phyloP scores from a whole-genome alignment of 345 rosid genomes.

The Eucalyptus sp. region DNA sequence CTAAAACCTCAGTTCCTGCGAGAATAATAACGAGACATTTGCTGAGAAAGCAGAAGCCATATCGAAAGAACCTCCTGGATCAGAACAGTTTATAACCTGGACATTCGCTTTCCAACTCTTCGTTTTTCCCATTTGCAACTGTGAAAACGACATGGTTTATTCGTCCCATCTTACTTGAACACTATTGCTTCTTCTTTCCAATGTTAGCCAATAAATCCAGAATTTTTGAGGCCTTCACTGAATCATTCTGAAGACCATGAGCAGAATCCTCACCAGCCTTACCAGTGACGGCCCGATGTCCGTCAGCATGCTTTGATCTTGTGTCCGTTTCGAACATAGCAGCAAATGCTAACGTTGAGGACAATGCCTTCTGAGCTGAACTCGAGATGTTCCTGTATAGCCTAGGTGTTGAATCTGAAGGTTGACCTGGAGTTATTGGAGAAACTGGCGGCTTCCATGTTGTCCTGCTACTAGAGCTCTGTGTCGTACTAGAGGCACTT shows the following conservation, averaged over 20 bases:
- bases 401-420: constrained; percentile 6
- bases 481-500: not conserved
- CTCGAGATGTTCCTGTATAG: constrained; percentile 13
- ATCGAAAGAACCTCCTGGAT: not conserved
- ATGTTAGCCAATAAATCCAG: constrained; percentile 45
- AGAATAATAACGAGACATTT: not conserved
- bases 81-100: not conserved
- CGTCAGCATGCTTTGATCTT: constrained; percentile 18
- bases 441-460: constrained; percentile 4
- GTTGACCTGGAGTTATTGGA: constrained; percentile 8
- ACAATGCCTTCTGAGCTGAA: constrained; percentile 33
- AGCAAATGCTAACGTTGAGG: constrained; percentile 52
- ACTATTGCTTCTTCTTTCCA: constrained; percentile 9
- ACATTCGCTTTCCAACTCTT: not conserved
- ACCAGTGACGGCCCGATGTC: not conserved
- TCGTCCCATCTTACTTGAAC: not conserved
- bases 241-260: constrained; percentile 14
- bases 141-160: not conserved
- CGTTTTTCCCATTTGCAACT: not conserved
- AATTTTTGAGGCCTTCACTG: constrained; percentile 25
- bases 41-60: not conserved
- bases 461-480: constrained; percentile 1
- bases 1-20: not conserved
- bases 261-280: not conserved
- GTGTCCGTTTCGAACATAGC: constrained; percentile 39